These are phyloP conservation scores for Hysterium pulicare DNA, from an alignment of 2,329 filamentous ascomycete species.

Conservation along the genomic window DNA sequence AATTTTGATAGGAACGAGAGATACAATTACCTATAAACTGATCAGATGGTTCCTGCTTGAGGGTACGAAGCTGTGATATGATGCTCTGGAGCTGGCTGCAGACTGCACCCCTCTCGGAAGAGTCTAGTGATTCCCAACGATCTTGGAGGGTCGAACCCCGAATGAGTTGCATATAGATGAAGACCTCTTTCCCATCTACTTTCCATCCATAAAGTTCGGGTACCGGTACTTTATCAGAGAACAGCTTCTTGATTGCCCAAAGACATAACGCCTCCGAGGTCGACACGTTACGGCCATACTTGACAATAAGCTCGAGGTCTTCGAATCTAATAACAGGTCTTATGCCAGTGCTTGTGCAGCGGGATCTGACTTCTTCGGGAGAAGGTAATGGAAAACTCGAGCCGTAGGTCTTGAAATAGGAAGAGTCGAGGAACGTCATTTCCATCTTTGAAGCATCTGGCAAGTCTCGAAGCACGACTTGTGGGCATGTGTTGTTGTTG, in stretches of 20 bases:
- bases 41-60: constrained; percentile 6
- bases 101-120: constrained; percentile 7
- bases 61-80: constrained; percentile 5
- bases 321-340: background rate
- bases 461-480: constrained; percentile 8
- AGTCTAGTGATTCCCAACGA: constrained; percentile 5
- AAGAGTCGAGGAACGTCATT: constrained; percentile 8
- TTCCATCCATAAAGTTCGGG: too few relatives aligned
- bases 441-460: constrained; percentile 8
- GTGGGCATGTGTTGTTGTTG: too few relatives aligned
- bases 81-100: constrained; percentile 10
- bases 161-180: too few relatives aligned
- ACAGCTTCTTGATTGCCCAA: too few relatives aligned
- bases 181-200: too few relatives aligned
- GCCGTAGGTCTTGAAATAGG: constrained; percentile 10
- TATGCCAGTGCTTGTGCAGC: background rate
- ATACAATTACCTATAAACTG: constrained; percentile 7
- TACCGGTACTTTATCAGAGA: too few relatives aligned
- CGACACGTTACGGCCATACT: constrained; percentile 9
- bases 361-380: constrained; percentile 4
- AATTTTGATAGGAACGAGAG: background rate
- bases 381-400: constrained; percentile 5
- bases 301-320: constrained; percentile 13
- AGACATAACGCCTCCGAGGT: constrained; percentile 12
- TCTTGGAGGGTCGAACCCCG: too few relatives aligned